A percentile compares a stretch with the other conserved stretches of the same genome.
Conservation (phyloP, 208 protist species). For the Porcisia deanei region DNA sequence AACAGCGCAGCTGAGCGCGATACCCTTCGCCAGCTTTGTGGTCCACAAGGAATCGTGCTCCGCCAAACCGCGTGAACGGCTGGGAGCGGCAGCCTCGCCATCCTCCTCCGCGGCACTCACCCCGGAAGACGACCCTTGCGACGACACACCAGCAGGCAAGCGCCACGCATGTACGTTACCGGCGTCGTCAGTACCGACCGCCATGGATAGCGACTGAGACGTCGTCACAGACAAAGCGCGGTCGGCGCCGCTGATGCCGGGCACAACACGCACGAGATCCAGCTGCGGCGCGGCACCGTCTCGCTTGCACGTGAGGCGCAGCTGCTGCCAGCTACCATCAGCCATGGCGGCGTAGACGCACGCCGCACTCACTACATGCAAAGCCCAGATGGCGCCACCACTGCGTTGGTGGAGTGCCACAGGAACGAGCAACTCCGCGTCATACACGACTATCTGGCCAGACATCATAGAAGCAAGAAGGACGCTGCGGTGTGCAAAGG, state of each 20-base stretch:
- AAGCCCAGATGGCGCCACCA: conserved; percentile 82
- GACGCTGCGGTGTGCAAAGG: conserved; percentile 10
- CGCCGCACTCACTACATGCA: conserved; percentile 39
- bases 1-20: conserved; percentile 71
- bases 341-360: conserved; percentile 48
- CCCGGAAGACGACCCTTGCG: not conserved
- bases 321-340: conserved; percentile 52
- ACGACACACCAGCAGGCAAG: conserved; percentile 8
- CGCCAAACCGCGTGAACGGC: conserved; percentile 31
- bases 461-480: conserved; percentile 79
- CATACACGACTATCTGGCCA: conserved; percentile 82
- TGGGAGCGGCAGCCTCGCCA: not conserved
- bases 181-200: conserved; percentile 76
- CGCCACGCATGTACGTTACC: conserved; percentile 83
- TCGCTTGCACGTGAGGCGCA: conserved; percentile 33
- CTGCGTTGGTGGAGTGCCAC: conserved; percentile 76
- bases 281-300: conserved; percentile 27
- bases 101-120: not conserved
- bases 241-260: conserved; percentile 75
- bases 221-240: conserved; percentile 72
- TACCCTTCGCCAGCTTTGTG: conserved; percentile 69
- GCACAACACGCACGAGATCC: conserved; percentile 69
- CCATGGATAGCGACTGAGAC: conserved; percentile 31
- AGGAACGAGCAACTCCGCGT: conserved; percentile 66
- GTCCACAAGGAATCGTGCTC: conserved; percentile 78